Evolutionary conservation across 768 basidiomycete species (phyloP).

Genomic region (Kwoniella bestiolae): DNA sequence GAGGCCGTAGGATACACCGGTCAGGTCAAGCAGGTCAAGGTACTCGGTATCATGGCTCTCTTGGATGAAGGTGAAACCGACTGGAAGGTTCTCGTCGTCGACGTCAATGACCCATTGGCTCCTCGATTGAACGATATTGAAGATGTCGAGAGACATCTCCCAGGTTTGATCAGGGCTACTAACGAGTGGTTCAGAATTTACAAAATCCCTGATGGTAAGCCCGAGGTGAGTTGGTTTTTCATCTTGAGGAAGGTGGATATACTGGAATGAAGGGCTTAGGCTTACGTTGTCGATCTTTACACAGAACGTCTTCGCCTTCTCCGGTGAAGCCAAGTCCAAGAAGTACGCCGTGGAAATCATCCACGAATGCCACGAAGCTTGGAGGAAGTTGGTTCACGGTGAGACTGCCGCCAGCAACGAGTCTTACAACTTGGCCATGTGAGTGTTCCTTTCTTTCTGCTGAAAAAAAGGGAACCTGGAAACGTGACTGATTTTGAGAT

Average conservation of each 20-base stretch:
- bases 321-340: conserved; percentile 99
- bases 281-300: not conserved
- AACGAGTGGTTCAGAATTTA: conserved; percentile 92
- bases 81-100: conserved; percentile 99
- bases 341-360: conserved; percentile 99
- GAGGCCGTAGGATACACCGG: conserved; percentile 97
- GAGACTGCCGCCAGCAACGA: conserved; percentile 73
- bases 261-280: not conserved
- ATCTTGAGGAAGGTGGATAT: not conserved
- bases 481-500: too few species aligned
- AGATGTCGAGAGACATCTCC: conserved; percentile 97
- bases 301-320: conserved; percentile 97
- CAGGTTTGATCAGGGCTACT: conserved; percentile 92
- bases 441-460: conserved; percentile 59
- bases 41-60: conserved; percentile 99
- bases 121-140: conserved; percentile 97
- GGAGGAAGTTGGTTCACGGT: conserved; percentile 88
- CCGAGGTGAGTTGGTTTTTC: conserved; percentile 46
- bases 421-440: conserved; percentile 83
- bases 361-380: conserved; percentile 97
- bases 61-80: conserved; percentile 99
- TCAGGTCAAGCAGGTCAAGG: conserved; percentile 99
- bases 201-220: conserved; percentile 60
- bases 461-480: too few species aligned
- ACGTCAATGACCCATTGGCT: conserved; percentile 92